phyloP scores from a whole-genome alignment of 2,329 filamentous ascomycete species.

The Bipolaris cookei region DNA sequence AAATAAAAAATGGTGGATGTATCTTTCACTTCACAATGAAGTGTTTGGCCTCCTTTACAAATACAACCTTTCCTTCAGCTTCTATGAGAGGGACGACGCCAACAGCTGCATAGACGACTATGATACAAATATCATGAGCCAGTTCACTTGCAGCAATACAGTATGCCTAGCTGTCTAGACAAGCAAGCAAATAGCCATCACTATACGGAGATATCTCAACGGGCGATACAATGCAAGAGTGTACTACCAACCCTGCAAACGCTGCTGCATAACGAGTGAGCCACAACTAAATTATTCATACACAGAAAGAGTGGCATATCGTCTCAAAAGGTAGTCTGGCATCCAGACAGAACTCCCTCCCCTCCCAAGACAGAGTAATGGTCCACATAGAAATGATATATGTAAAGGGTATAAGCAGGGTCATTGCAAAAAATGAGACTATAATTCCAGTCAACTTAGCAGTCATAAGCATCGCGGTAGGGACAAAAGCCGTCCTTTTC shows the following conservation, averaged over 20 bases:
- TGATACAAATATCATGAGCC: constrained; percentile 21
- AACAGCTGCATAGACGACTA: constrained; percentile 8
- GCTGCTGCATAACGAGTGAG: background rate
- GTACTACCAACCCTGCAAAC: background rate
- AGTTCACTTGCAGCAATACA: constrained; percentile 23
- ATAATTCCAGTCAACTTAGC: too few species aligned
- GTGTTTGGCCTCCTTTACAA: too few species aligned
- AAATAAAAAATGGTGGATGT: too few species aligned
- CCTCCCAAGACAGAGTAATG: background rate
- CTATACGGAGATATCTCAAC: constrained; percentile 20
- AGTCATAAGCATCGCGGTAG: too few species aligned
- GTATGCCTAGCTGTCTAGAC: constrained; percentile 17
- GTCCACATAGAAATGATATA: background rate
- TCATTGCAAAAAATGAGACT: too few species aligned
- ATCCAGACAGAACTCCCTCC: background rate
- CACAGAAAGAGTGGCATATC: background rate
- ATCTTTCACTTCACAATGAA: too few species aligned
- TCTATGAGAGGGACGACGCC: constrained; percentile 7
- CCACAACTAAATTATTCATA: background rate
- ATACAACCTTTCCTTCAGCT: background rate
- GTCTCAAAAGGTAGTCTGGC: background rate
- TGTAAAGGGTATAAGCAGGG: too few species aligned
- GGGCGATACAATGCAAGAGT: background rate
- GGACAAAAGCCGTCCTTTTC: too few species aligned
- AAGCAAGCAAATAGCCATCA: constrained; percentile 24